Evolutionary conservation across 768 basidiomycete species (phyloP).

Genomic region (Auricularia sp.): DNA sequence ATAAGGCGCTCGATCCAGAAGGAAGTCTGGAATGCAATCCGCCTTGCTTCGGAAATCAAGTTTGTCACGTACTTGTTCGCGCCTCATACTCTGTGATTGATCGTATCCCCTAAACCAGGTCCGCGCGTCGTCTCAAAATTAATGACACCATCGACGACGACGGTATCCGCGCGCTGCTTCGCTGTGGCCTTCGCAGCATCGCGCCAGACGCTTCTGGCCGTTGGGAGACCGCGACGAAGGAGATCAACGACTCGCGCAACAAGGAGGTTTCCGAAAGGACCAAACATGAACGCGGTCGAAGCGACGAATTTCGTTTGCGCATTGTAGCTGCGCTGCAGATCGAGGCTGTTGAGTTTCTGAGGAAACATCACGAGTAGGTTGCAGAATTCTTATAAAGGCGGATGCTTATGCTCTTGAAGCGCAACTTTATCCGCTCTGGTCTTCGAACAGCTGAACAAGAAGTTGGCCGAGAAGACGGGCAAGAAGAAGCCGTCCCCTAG

Average conservation of each 20-base stretch:
- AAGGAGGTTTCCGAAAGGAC: background rate
- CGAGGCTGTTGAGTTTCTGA: background rate
- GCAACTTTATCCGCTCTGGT: too few species aligned
- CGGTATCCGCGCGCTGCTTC: background rate
- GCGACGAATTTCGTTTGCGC: background rate
- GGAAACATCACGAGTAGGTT: background rate
- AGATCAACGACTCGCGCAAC: background rate
- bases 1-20: too few species aligned
- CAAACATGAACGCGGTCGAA: too few species aligned
- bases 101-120: background rate
- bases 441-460: too few species aligned
- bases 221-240: background rate
- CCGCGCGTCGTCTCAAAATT: background rate
- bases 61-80: too few species aligned
- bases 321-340: background rate
- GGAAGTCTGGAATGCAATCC: too few species aligned
- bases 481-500: too few species aligned
- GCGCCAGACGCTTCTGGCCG: background rate
- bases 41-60: too few species aligned
- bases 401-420: too few species aligned
- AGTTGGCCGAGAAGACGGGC: too few species aligned
- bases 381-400: too few species aligned
- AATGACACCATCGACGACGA: background rate
- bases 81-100: background rate
- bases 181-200: background rate